These are phyloP conservation scores for Periconia macrospinosa DNA, from an alignment of 2,329 filamentous ascomycete genomes.

Conservation along the genomic window DNA sequence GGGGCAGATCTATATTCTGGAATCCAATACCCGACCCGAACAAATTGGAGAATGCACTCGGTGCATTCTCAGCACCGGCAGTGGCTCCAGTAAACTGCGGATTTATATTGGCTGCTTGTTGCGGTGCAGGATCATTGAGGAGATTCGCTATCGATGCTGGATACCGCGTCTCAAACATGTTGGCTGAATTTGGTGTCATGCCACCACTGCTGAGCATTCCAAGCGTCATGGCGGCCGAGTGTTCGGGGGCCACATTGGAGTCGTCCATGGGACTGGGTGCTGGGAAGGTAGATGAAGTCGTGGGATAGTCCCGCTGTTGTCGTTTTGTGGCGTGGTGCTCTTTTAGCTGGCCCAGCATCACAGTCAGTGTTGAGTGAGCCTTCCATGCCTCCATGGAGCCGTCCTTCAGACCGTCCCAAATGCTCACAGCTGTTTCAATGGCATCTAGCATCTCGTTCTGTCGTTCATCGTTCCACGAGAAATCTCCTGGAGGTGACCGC, in stretches of 20 bases:
- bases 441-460: conserved; percentile 75
- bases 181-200: conserved; percentile 55
- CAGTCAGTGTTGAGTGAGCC: conserved; percentile 74
- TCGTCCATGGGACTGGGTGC: conserved; percentile 48
- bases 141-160: conserved; percentile 43
- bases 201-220: conserved; percentile 67
- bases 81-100: conserved; percentile 39
- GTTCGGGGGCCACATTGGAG: conserved; percentile 62
- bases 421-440: conserved; percentile 71
- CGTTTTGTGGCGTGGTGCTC: conserved; percentile 43
- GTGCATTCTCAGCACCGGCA: conserved; percentile 45
- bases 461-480: conserved; percentile 50
- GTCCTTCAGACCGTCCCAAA: conserved; percentile 79
- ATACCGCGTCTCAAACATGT: conserved; percentile 45
- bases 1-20: conserved; percentile 58
- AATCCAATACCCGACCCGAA: conserved; percentile 53
- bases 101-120: conserved; percentile 32
- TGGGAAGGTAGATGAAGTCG: conserved; percentile 31
- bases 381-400: conserved; percentile 89
- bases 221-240: conserved; percentile 70
- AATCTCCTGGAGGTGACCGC: conserved; percentile 40
- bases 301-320: conserved; percentile 33
- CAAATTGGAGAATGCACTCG: conserved; percentile 58
- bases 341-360: conserved; percentile 81
- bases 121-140: conserved; percentile 39